phyloP scores from a whole-genome alignment of 176 grass and related monocot genomes.

The Carex cristatella region DNA sequence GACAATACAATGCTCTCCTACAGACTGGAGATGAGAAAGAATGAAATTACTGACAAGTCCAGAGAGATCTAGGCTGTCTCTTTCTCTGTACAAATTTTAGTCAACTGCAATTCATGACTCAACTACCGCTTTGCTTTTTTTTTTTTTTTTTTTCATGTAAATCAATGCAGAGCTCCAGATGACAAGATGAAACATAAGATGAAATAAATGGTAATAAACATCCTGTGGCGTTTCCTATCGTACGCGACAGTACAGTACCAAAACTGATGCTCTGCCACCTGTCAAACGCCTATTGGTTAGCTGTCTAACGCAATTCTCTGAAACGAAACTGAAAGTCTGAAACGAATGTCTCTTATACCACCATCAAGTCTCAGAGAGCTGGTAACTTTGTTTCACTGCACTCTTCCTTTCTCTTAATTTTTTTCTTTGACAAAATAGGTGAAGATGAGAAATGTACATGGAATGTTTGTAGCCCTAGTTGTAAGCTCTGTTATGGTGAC shows the following conservation, averaged over 20 bases:
- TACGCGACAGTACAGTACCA: neutral
- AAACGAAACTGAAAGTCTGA: neutral
- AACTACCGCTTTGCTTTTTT: slow-evolving; percentile 3
- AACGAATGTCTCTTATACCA: neutral
- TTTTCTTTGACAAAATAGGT: neutral
- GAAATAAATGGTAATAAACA: neutral
- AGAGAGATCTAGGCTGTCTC: slow-evolving; percentile 16
- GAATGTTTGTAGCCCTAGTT: neutral
- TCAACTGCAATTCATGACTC: slow-evolving; percentile 1
- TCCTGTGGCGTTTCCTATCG: neutral
- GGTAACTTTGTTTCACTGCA: neutral
- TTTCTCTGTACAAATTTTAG: neutral
- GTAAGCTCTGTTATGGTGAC: neutral
- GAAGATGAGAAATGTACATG: neutral
- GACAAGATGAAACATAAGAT: neutral
- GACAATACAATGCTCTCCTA: neutral
- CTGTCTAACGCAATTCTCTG: neutral
- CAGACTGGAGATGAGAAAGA: neutral
- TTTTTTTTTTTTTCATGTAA: too few relatives aligned
- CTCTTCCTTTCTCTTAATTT: neutral
- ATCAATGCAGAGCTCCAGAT: neutral
- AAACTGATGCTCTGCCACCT: neutral
- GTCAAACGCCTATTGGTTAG: neutral
- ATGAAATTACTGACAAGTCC: slow-evolving; percentile 17
- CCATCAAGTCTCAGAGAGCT: neutral